Evolutionary conservation across 805 yeast genomes (phyloP), one percentile per base, ranked within the genome.

Genomic region (Pichia heedii): DNA sequence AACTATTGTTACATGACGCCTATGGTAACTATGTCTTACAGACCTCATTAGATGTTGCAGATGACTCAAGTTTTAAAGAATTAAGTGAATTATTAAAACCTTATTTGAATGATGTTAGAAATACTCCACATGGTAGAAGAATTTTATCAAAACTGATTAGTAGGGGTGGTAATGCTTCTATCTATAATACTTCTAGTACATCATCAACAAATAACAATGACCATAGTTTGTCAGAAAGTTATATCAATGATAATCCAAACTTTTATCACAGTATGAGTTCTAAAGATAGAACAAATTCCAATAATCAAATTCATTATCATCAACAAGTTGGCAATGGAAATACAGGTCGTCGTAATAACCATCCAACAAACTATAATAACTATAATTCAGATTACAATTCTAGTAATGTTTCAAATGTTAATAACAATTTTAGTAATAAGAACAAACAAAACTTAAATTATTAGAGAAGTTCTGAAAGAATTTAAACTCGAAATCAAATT

Each of bases 91-190:
- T 75, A 21, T 72, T 88, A 52, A 77, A 76, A 50, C 95, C 96
- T 12, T 74, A 84, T 45, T 69, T 90, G 54, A 79, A 83, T 20
- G 81, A 81, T 38, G 83, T 90, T 46, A 76, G 84, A 60, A 84
- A 82, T 54, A 89, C 97, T 16, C 97, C 97, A 3, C 96, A 90
- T 61, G 97, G 97, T n/a, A 75, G 96, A 60, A 77, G 97, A 57
- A 88, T 90, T 47, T 74, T 84, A 67, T 77, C 85, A 24, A 87
- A 86, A 41, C 50, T 63, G 38, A 58, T 60, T 45, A 54, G 60
- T 42, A 52, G 65, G 40, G 64, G 65, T 34, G 63, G 65, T 37
- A 49, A 44, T 19, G 36, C 52, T 12, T 40, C 51, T 29, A 33
- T 33, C 18, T 40, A 40, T 22, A 24, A 36, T 33, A 16, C 34